These are phyloP conservation scores for Hymenoscyphus infarciens DNA, from an alignment of 2,329 filamentous ascomycete genomes.

Conservation along the genomic window DNA sequence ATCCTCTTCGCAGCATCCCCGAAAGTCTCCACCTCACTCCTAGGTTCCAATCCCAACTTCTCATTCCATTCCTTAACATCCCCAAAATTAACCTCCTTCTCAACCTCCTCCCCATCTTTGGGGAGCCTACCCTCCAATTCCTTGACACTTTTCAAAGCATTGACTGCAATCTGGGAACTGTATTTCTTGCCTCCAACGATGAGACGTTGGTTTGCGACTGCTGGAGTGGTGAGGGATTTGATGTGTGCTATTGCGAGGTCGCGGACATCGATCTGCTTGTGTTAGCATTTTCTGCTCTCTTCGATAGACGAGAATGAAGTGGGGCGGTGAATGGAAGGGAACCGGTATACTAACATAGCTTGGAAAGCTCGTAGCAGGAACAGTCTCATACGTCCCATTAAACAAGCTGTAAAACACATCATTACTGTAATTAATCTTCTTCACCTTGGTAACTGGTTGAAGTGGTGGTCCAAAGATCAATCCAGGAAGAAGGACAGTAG, in stretches of 20 bases:
- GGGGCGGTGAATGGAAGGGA: background rate
- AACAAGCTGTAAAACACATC: constrained; percentile 30
- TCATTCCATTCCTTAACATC: constrained; percentile 26
- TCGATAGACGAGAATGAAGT: constrained; percentile 19
- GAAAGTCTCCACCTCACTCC: constrained; percentile 27
- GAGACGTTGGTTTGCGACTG: constrained; percentile 27
- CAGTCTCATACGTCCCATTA: constrained; percentile 28
- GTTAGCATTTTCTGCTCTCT: background rate
- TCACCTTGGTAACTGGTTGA: constrained; percentile 26
- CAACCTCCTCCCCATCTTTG: constrained; percentile 28
- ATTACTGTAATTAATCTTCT: constrained; percentile 30
- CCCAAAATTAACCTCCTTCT: constrained; percentile 18
- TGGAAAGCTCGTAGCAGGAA: constrained; percentile 21
- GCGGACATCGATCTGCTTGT: constrained; percentile 29
- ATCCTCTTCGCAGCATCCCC: constrained; percentile 30
- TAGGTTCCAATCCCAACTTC: constrained; percentile 22
- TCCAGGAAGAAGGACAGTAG: constrained; percentile 30
- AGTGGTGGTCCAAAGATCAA: constrained; percentile 33
- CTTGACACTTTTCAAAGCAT: constrained; percentile 27
- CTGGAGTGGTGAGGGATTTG: constrained; percentile 25
- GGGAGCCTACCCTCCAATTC: constrained; percentile 30
- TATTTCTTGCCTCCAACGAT: constrained; percentile 20
- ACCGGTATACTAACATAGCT: background rate
- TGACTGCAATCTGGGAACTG: constrained; percentile 23
- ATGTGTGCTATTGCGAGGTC: constrained; percentile 33